These are phyloP conservation scores for Leccinum aurantiacum DNA, from an alignment of 768 basidiomycete species.

Conservation along the genomic window DNA sequence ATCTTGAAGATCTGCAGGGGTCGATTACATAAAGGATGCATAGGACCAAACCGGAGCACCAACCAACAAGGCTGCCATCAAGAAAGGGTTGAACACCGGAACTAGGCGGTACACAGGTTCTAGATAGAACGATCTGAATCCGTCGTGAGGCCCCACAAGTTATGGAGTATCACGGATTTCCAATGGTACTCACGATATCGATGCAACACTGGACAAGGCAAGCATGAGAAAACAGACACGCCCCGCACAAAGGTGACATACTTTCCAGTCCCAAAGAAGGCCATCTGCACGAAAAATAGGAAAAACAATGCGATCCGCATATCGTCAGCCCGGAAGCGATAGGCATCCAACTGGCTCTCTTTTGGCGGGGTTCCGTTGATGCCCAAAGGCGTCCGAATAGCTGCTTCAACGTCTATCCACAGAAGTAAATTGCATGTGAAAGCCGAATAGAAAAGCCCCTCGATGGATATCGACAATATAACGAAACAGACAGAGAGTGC, in stretches of 20 bases:
- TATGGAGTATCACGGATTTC: neutral
- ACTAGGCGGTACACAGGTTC: constrained; percentile 87
- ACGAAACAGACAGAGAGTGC: constrained; percentile 76
- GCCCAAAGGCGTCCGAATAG: constrained; percentile 19
- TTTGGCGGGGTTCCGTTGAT: constrained; percentile 5
- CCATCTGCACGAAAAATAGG: constrained; percentile 83
- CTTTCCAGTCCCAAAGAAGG: constrained; percentile 86
- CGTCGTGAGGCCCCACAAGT: neutral
- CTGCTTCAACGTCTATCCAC: constrained; percentile 67
- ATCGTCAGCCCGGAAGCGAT: constrained; percentile 58
- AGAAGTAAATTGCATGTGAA: constrained; percentile 60
- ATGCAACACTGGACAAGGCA: constrained; percentile 58
- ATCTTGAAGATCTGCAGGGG: constrained; percentile 72
- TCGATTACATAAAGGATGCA: constrained; percentile 3
- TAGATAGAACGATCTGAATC: constrained; percentile 72
- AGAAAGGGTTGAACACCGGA: constrained; percentile 82
- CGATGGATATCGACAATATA: constrained; percentile 77
- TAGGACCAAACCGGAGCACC: constrained; percentile 12
- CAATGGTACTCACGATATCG: constrained; percentile 62
- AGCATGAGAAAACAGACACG: neutral
- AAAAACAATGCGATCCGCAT: constrained; percentile 78
- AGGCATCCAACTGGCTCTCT: constrained; percentile 17
- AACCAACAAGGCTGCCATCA: constrained; percentile 74
- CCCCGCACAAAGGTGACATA: constrained; percentile 36
- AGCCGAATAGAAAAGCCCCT: constrained; percentile 76